phyloP scores from a whole-genome alignment of 2,329 filamentous ascomycete genomes.

The Penicillium sp. region DNA sequence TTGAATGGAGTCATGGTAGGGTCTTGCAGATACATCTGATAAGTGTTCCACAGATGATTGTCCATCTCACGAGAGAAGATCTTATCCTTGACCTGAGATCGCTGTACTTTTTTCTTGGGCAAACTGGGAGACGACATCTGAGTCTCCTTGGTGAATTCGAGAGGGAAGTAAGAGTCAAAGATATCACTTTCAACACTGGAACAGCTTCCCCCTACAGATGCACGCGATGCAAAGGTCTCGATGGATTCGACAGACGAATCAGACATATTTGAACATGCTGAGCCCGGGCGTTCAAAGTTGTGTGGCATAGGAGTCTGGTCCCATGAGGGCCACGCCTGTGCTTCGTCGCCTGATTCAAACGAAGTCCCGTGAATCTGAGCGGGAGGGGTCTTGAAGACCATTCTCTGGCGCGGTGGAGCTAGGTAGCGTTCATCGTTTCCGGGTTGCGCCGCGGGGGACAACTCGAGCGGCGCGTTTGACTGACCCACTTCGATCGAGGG shows the following conservation, averaged over 20 bases:
- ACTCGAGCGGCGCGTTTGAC: slow-evolving; percentile 27
- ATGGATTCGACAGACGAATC: slow-evolving; percentile 63
- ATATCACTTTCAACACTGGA: slow-evolving; percentile 62
- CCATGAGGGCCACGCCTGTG: slow-evolving; percentile 32
- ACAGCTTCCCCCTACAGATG: slow-evolving; percentile 60
- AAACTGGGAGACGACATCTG: slow-evolving; percentile 40
- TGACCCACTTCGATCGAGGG: slow-evolving; percentile 45
- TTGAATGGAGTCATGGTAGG: slow-evolving; percentile 68
- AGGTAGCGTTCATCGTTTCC: slow-evolving; percentile 37
- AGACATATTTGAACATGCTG: slow-evolving; percentile 59
- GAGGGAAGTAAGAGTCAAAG: slow-evolving; percentile 56
- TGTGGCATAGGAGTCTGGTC: slow-evolving; percentile 38
- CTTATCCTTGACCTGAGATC: slow-evolving; percentile 22
- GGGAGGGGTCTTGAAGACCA: slow-evolving; percentile 45
- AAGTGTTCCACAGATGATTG: slow-evolving; percentile 65
- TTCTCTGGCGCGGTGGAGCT: slow-evolving; percentile 39
- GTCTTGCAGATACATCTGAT: slow-evolving; percentile 65
- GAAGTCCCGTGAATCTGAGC: slow-evolving; percentile 44
- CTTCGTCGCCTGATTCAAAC: slow-evolving; percentile 30
- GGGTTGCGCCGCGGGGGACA: slow-evolving; percentile 23
- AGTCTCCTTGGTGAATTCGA: slow-evolving; percentile 39
- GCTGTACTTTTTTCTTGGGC: slow-evolving; percentile 29
- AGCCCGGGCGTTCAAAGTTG: slow-evolving; percentile 55
- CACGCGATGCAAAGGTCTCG: slow-evolving; percentile 56
- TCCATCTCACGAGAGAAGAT: slow-evolving; percentile 64